Percentiles rank a stretch among this genome's conserved stretches.
phyloP scores from a whole-genome alignment of 768 basidiomycete genomes.

The Postia placenta region DNA sequence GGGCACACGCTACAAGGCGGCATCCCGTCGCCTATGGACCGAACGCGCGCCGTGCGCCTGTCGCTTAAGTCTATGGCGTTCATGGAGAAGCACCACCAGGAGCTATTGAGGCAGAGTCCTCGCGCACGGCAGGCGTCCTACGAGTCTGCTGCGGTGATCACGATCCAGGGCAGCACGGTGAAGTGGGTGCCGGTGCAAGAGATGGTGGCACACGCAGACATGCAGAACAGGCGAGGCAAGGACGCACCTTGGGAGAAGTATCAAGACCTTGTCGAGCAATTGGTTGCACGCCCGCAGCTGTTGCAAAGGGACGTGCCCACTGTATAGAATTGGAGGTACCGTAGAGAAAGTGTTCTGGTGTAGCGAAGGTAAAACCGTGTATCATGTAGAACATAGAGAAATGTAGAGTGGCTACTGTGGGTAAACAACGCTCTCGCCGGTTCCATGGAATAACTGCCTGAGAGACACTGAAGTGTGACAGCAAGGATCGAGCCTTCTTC shows the following conservation, averaged over 20 bases:
- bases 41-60: conserved; percentile 83
- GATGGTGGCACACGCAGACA: conserved; percentile 84
- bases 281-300: conserved; percentile 63
- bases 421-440: not conserved
- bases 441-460: too few species aligned
- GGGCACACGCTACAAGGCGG: conserved; percentile 98
- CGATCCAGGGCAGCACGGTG: conserved; percentile 77
- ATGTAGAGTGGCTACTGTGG: not conserved
- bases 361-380: not conserved
- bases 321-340: not conserved
- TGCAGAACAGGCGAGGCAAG: conserved; percentile 82
- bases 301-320: conserved; percentile 9
- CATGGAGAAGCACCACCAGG: conserved; percentile 75
- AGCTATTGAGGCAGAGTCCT: conserved; percentile 42
- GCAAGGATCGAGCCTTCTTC: too few species aligned
- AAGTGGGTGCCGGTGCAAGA: conserved; percentile 81
- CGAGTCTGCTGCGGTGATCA: conserved; percentile 84
- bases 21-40: conserved; percentile 91
- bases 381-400: not conserved
- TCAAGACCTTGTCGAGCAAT: conserved; percentile 64
- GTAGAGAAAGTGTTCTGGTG: not conserved
- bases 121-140: conserved; percentile 49
- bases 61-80: conserved; percentile 92
- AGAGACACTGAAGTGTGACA: too few species aligned
- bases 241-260: conserved; percentile 71